A percentile compares a stretch with the other conserved stretches of the same genome.
Conservation (phyloP, 805 yeast genomes). For the Myxozyma nipponensis region DNA sequence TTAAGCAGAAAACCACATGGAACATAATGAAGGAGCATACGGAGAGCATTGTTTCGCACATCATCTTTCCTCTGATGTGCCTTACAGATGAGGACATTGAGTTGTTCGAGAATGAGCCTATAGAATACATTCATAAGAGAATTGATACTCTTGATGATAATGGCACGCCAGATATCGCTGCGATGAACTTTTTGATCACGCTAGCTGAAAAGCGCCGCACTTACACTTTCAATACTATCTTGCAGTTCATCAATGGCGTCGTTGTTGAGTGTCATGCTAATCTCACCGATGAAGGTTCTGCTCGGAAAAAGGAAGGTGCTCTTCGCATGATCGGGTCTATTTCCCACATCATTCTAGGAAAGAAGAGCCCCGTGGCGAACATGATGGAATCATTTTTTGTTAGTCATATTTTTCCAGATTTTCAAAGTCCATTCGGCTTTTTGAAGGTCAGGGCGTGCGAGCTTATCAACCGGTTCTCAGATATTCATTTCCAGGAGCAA, state of each 20-base stretch:
- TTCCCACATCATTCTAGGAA: conserved; percentile 50
- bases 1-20: conserved; percentile 63
- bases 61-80: conserved; percentile 71
- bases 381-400: conserved; percentile 70
- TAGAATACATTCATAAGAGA: conserved; percentile 73
- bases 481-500: conserved; percentile 53
- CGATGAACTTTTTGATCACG: conserved; percentile 65
- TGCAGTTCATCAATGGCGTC: conserved; percentile 55
- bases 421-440: conserved; percentile 55
- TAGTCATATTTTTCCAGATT: conserved; percentile 65
- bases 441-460: conserved; percentile 60
- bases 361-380: conserved; percentile 52
- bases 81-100: conserved; percentile 67
- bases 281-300: conserved; percentile 40
- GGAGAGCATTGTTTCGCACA: conserved; percentile 60
- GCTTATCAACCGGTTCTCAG: conserved; percentile 55
- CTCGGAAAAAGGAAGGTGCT: conserved; percentile 72
- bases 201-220: conserved; percentile 66
- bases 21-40: conserved; percentile 59
- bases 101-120: conserved; percentile 79
- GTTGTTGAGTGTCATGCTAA: conserved; percentile 31
- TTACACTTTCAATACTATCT: conserved; percentile 55
- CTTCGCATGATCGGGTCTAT: conserved; percentile 74
- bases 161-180: conserved; percentile 72
- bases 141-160: conserved; percentile 60